phyloP scores from a whole-genome alignment of 768 basidiomycete genomes.

The Lentinula detonsa region DNA sequence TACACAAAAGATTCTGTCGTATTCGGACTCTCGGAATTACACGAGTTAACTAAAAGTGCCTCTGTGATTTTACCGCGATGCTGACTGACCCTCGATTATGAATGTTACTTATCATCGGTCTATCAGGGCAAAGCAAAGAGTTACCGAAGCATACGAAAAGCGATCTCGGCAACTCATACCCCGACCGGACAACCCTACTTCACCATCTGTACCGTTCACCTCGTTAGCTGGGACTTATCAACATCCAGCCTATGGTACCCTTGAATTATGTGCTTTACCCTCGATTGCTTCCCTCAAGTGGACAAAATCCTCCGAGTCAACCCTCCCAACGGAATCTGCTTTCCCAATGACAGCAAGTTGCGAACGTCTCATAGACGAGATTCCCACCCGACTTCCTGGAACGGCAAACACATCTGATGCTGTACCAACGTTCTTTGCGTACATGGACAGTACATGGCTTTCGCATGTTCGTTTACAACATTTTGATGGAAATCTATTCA shows the following conservation, averaged over 20 bases:
- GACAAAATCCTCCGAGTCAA: too few species aligned
- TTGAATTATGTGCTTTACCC: conserved; percentile 7
- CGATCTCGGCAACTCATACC: not conserved
- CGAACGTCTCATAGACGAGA: conserved; percentile 6
- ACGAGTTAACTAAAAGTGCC: too few species aligned
- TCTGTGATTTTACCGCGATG: too few species aligned
- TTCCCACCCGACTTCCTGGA: conserved; percentile 11
- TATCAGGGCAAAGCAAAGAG: not conserved
- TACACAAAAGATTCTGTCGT: too few species aligned
- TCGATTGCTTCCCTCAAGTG: not conserved
- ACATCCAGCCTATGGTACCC: conserved; percentile 8
- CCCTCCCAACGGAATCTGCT: not conserved
- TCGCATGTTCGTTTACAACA: conserved; percentile 15
- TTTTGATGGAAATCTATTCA: conserved; percentile 15
- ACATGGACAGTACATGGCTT: conserved; percentile 9
- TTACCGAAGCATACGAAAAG: not conserved
- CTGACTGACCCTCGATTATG: too few species aligned
- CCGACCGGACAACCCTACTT: conserved; percentile 6
- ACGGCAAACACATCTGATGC: conserved; percentile 4
- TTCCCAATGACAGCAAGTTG: conserved; percentile 4
- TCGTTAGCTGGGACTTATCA: conserved; percentile 4
- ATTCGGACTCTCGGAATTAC: too few species aligned
- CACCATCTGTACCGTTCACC: conserved; percentile 6
- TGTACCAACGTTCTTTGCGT: conserved; percentile 13
- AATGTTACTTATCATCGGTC: not conserved